Percentiles rank a stretch among this genome's conserved stretches.
These are phyloP conservation scores for Colletotrichum sp. DNA, from an alignment of 2,329 filamentous ascomycete genomes.

Conservation along the genomic window DNA sequence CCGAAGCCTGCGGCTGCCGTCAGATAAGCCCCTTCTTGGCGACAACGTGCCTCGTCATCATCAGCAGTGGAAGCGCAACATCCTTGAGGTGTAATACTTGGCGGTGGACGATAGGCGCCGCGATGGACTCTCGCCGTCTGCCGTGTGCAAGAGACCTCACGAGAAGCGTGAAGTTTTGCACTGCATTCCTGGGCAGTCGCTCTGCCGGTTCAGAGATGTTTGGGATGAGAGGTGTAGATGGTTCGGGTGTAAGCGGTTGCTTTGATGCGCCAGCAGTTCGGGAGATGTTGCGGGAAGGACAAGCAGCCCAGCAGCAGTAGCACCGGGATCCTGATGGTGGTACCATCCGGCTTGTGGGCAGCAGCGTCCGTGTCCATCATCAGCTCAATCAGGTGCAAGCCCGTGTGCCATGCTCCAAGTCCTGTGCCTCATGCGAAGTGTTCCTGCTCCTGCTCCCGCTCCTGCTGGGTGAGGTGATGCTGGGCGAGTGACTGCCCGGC, in stretches of 20 bases:
- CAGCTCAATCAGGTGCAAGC: not conserved
- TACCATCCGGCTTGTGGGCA: not conserved
- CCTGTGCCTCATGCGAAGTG: not conserved
- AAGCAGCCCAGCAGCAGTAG: not conserved
- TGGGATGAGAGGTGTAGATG: not conserved
- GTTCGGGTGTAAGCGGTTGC: not conserved
- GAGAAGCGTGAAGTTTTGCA: not conserved
- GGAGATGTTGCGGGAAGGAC: not conserved
- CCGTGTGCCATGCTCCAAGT: not conserved
- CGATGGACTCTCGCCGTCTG: not conserved
- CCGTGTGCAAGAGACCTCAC: not conserved
- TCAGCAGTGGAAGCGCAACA: not conserved
- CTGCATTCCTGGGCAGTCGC: not conserved
- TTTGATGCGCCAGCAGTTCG: not conserved
- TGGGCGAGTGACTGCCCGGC: not conserved
- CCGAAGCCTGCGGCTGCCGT: constrained; percentile 16
- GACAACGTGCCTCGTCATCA: constrained; percentile 7
- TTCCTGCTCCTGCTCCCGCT: not conserved
- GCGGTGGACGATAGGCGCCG: not conserved
- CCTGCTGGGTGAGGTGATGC: not conserved
- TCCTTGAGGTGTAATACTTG: not conserved
- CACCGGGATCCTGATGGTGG: not conserved
- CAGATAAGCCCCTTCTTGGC: constrained; percentile 16
- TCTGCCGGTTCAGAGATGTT: not conserved
- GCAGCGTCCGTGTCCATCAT: not conserved